Evolutionary conservation across 306 rosid genomes (phyloP), one percentile per base, ranked within the genome.

Genomic region (Argentina anserina): DNA sequence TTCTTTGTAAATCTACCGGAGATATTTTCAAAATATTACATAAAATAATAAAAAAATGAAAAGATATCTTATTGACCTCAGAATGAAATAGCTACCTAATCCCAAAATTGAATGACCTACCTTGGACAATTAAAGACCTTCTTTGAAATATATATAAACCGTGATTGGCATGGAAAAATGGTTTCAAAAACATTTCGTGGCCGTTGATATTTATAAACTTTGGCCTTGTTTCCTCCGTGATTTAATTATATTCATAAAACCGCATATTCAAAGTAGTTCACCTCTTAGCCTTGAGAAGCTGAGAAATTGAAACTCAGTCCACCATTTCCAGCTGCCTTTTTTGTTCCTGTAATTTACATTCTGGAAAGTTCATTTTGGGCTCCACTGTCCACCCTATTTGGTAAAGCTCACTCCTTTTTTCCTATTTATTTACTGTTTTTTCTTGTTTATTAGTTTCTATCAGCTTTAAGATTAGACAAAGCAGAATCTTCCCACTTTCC

Each of bases 311-410:
- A 49, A 34, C 25, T 15, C 3, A 34, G 43, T 36, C 74, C 25
- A 31, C 65, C 23, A 34, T 13, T 36, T 41, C 37, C 65, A 70
- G 74, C 65, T 25, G 74, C 29, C 39, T 17, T 20, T 7, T 23
- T 6, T 49, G 39, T 29, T 12, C 20, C 18, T 37, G 62, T n/a
- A 69, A 71, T 55, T 40, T 20, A 71, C 67, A 58, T 71, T 71
- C 67, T 18, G 75, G 67, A 71, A 71, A 71, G 75, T 20, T 41
- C 61, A 49, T 33, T 68, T n/a, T 60, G 61, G 43, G 45, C 61
- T n/a, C 75, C 56, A 41, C 75, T 28, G 31, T 28, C 56, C 15
- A 26, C 56, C 61, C 56, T 28, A 10, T 37, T 61, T 61, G 67
- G 26, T 61, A 34, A 61, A 34, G 42, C 3, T 34, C 67, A 18